phyloP scores from a whole-genome alignment of 225 moss, liverwort and hornwort species.

The Polytrichum formosum region DNA sequence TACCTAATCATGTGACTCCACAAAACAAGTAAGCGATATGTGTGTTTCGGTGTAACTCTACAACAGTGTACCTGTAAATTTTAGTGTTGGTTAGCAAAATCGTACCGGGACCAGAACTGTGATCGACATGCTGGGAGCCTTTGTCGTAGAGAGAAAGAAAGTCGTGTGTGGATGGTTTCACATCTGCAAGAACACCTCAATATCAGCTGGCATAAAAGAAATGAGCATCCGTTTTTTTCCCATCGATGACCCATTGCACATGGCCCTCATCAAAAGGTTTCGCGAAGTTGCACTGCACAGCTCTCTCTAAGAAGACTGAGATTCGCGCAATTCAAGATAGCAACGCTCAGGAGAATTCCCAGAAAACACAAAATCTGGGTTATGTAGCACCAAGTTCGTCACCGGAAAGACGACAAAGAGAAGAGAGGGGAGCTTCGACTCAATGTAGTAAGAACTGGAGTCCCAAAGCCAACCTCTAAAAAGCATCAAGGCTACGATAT shows the following conservation, averaged over 20 bases:
- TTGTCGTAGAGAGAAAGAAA: slow-evolving; percentile 65
- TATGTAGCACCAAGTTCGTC: too few species aligned
- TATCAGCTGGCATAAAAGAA: not conserved
- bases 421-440: too few species aligned
- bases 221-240: not conserved
- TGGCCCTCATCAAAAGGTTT: not conserved
- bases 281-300: too few species aligned
- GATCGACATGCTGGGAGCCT: slow-evolving; percentile 42
- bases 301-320: not conserved
- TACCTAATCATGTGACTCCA: too few species aligned
- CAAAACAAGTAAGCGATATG: too few species aligned
- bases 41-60: not conserved
- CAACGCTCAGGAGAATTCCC: not conserved
- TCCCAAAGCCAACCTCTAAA: too few species aligned
- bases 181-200: slow-evolving; percentile 21
- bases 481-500: not conserved
- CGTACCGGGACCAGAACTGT: slow-evolving; percentile 37
- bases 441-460: too few species aligned
- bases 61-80: not conserved
- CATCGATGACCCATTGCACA: slow-evolving; percentile 1
- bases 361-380: not conserved
- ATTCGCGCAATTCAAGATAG: not conserved
- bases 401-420: too few species aligned
- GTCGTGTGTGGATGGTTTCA: slow-evolving; percentile 63
- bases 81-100: not conserved